Evolutionary conservation across 1,139 yeast species (phyloP), one percentile per base, ranked within the genome.

Genomic region (Saccharomyces hybrid): DNA sequence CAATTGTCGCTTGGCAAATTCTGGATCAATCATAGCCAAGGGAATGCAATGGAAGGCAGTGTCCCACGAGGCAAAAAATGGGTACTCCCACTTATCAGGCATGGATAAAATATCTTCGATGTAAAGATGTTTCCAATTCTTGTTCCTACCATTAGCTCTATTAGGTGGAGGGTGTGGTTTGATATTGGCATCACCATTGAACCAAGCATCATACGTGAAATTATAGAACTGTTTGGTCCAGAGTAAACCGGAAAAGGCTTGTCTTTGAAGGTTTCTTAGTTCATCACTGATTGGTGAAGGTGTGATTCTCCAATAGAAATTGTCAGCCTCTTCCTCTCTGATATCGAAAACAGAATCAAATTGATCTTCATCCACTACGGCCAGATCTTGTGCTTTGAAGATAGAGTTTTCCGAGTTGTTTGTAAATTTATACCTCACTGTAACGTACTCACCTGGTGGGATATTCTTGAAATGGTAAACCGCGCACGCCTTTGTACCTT

Each of bases 81-180:
- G 97, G 70, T 91, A 91, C 71, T 91, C 98, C 91, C 97, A 91
- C 71, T 89, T 91, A 69, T 91, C 98, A 2, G 98, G 98, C 75
- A 91, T 79, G 0, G 96, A 88, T 63, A 91, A 76, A 53, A 91
- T 81, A 70, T 91, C 97, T 68, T 90, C 95, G 64, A 88, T 86
- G 71, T 89, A 89, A 71, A 91, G 75, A 70, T 91, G 96, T 62
- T 82, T 83, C 98, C 98, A 91, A 55, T 88, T 89, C 64, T 82
- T 81, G 70, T 89, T 89, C 72, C 97, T 80, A 31, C 93, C 88
- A 66, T 85, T 81, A 27, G 91, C 91, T 64, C 97, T 78, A 64
- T 88, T 83, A 19, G 80, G 78, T 2, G 93, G 89, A 8, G 96
- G 97, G 48, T 83, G 82, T 53, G 78, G 81, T 41, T 79, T 83